phyloP scores from a whole-genome alignment of 2,329 filamentous ascomycete genomes.

The Raffaelea arxii region DNA sequence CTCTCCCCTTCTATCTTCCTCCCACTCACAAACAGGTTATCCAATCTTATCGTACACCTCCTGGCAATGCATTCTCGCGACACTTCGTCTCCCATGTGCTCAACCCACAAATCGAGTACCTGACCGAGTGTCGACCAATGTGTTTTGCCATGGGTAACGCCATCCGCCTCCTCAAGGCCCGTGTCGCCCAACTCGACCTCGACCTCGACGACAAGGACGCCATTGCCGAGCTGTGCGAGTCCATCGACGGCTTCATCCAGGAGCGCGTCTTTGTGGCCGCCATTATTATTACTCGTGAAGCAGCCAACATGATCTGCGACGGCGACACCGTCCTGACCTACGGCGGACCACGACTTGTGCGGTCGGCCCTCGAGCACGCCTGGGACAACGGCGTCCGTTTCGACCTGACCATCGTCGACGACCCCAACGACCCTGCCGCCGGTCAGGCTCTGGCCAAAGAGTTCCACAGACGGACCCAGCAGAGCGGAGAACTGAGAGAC shows the following conservation, averaged over 20 bases:
- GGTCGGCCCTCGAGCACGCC: slow-evolving; percentile 69
- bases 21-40: slow-evolving; percentile 57
- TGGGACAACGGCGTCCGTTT: slow-evolving; percentile 63
- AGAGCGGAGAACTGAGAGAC: neutral
- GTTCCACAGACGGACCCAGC: slow-evolving; percentile 28
- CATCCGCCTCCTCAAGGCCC: slow-evolving; percentile 86
- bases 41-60: slow-evolving; percentile 81
- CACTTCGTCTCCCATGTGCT: slow-evolving; percentile 88
- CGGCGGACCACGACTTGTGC: slow-evolving; percentile 76
- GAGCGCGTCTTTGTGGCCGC: slow-evolving; percentile 85
- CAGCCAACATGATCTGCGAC: slow-evolving; percentile 63
- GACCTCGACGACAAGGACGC: slow-evolving; percentile 73
- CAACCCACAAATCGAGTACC: slow-evolving; percentile 89
- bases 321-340: slow-evolving; percentile 82
- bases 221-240: slow-evolving; percentile 66
- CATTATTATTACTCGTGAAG: slow-evolving; percentile 71
- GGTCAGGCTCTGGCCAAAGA: slow-evolving; percentile 55
- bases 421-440: slow-evolving; percentile 41
- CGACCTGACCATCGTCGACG: slow-evolving; percentile 75
- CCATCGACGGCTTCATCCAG: slow-evolving; percentile 82
- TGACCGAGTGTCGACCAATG: slow-evolving; percentile 88
- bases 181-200: slow-evolving; percentile 84
- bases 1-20: neutral
- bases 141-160: slow-evolving; percentile 96
- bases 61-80: slow-evolving; percentile 73